Base-by-base conservation (phyloP, 73 alveolate genomes). In the Breviolum minutum region DNA sequence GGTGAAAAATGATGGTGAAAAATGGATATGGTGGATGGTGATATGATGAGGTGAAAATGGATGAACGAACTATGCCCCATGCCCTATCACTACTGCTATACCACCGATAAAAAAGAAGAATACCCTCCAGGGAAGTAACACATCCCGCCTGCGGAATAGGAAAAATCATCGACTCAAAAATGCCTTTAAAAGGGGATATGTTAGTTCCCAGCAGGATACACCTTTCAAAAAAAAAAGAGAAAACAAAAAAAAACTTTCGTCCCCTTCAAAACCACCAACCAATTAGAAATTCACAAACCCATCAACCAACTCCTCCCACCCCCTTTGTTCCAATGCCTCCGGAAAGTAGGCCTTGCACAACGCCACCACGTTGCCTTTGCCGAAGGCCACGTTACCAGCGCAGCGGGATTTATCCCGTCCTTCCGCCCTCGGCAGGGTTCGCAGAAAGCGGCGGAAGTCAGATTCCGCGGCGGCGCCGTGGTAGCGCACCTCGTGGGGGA, bases 301-400 rank as follows among this genome's bases (percentile, higher is more conserved):
- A 71, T 71, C 81, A n/a, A 12, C 10, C 30, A 71, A 71, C 29
- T 30, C 81, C 81, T 2, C 30, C 26, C 30, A 73, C 30, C 60
- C 63, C 62, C 6, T 11, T 24, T 24, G 3, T 22, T 54, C 0
- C 63, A 6, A n/a, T 62, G 27, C 92, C 80, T 86, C 81, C 79
- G 94, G 94, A 27, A 86, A 86, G 63, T 86, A 79, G 64, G 22
- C 81, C 80, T 16, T 26, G 80, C 94, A 86, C 80, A 86, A 63
- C 80, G 29, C 24, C 63, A 63, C 94, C 94, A 86, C 94, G 19
- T 20, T 29, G 32, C 63, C 32, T 63, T 26, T 0, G 30, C 32
- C 30, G 63, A 22, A 63, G 62, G 32, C 88, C 22, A n/a, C 76
- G 92, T 26, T n/a, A 26, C 29, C 76, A 26, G 60, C 76, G 62